phyloP scores from a whole-genome alignment of 2,329 filamentous ascomycete genomes.

The Didymella arachidicola region DNA sequence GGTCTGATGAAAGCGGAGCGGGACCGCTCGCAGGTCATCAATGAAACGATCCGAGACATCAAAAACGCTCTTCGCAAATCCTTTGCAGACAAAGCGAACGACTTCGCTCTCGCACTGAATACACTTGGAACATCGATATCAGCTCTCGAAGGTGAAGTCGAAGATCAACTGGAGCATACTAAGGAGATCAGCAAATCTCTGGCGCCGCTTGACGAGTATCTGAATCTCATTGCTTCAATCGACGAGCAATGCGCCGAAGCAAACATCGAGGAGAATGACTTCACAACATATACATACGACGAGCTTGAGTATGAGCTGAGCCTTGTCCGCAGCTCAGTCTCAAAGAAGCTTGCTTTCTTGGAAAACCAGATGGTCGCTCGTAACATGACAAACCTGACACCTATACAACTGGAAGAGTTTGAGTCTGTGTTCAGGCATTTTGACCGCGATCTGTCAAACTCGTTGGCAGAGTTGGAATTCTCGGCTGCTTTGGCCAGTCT shows the following conservation, averaged over 20 bases:
- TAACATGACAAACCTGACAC: conserved; percentile 98
- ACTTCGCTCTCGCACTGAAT: conserved; percentile 94
- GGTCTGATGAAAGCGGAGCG: conserved; percentile 83
- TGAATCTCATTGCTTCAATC: conserved; percentile 84
- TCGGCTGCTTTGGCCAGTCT: conserved; percentile 94
- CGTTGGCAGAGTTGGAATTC: conserved; percentile 91
- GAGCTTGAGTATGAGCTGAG: conserved; percentile 93
- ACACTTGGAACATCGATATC: conserved; percentile 95
- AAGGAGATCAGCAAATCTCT: conserved; percentile 84
- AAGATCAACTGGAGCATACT: conserved; percentile 91
- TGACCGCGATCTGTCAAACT: conserved; percentile 90
- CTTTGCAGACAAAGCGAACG: conserved; percentile 98
- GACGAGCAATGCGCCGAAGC: conserved; percentile 92
- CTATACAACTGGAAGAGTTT: conserved; percentile 97
- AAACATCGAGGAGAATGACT: conserved; percentile 99
- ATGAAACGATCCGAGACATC: conserved; percentile 98
- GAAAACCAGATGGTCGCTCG: conserved; percentile 98
- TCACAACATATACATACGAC: conserved; percentile 98
- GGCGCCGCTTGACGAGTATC: conserved; percentile 86
- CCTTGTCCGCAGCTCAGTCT: conserved; percentile 87
- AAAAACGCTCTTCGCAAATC: conserved; percentile 92
- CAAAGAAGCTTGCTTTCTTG: conserved; percentile 95
- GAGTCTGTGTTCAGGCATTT: conserved; percentile 98
- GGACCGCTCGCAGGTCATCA: conserved; percentile 88
- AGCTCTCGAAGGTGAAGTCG: conserved; percentile 94